Evolutionary conservation across 768 basidiomycete species (phyloP), one percentile per base, ranked within the genome.

Genomic region (Suillus paluster): DNA sequence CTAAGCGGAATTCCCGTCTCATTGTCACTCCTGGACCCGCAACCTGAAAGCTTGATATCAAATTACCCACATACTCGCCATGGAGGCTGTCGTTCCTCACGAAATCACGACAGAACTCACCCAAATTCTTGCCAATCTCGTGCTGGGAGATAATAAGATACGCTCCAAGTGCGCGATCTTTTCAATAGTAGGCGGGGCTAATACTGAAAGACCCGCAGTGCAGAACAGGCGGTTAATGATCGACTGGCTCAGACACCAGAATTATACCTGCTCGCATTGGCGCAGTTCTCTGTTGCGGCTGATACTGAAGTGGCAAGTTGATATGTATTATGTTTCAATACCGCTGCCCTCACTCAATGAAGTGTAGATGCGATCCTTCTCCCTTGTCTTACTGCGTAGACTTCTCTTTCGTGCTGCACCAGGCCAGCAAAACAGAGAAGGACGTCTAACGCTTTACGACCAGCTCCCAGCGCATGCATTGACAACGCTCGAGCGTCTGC

Each of bases 91-190:
- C 62, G 75, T 75, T 42, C 73, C 89, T 0, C 82, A 86, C 60
- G 88, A 92, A 73, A 90, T 92, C 49, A 87, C 88, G 8, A 77
- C 80, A 14, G 90, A 93, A 69, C 83, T 93, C 66, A 92, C 89
- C 1, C 92, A 94, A 76, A 91, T 93, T 63, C 85, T 94, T 45
- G 89, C 90, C 12, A 94, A 94, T 75, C 85, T 94, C 21, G 89
- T 94, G 5, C 79, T 91, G 44, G 92, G 91, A 5, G 91, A 94
- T 73, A 94, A 94, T 75, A 85, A 88, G 59, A 91, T 94, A 56
- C 86, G 92, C 19, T 79, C 88, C 66, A 89, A 82, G 91, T 90
- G 68, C 23, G 60, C 10, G 60, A 56, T 55, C 41, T 42, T 27
- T 34, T 25, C 50, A 44, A 58, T 41, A 15, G 12, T 41, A 15